Evolutionary conservation across 768 basidiomycete genomes (phyloP), one percentile per base, ranked within the genome.

Genomic region (Ramaria sp.): DNA sequence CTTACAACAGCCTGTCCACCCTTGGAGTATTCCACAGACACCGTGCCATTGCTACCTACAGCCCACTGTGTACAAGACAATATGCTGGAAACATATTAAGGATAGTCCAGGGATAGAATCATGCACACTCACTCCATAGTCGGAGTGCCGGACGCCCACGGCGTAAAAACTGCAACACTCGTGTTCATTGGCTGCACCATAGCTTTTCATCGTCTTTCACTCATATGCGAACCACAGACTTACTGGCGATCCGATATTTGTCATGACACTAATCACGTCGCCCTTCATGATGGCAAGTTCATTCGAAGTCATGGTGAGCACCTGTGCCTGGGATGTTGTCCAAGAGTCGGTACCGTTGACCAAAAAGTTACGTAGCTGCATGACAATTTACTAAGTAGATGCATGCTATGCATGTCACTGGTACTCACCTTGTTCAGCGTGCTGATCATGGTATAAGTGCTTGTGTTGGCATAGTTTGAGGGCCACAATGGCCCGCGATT

Each of bases 401-500:
- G 17, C 53, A n/a, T 22, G 39, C 22, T 2, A n/a, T 19, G 54
- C 5, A 33, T 55, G 12, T 10, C 1, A 15, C 45, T 19, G 31
- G 9, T 30, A 34, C 62, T 49, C 55, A 82, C 81, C 70, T 75
- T 67, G 63, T 89, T 89, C 39, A 89, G 72, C 34, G 70, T 78
- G 12, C 78, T 67, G 20, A 86, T 80, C 37, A 84, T 66, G 57
- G 80, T 72, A 64, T 85, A 83, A 7, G 77, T 66, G 34, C 76
- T 67, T 11, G 82, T 82, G 62, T 80, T 78, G 27, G 72, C 67
- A 63, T 89, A 89, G 24, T 72, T 67, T 4, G 85, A 83, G 12
- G 82, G 69, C 88, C 87, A 90, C 34, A 88, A 71, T 4, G 88
- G 78, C 64, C 86, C 88, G 51, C 88, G 81, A 65, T 91, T 91